Conservation (phyloP, 192 early-diverging fungal species). For the Allomyces macrogynus region DNA sequence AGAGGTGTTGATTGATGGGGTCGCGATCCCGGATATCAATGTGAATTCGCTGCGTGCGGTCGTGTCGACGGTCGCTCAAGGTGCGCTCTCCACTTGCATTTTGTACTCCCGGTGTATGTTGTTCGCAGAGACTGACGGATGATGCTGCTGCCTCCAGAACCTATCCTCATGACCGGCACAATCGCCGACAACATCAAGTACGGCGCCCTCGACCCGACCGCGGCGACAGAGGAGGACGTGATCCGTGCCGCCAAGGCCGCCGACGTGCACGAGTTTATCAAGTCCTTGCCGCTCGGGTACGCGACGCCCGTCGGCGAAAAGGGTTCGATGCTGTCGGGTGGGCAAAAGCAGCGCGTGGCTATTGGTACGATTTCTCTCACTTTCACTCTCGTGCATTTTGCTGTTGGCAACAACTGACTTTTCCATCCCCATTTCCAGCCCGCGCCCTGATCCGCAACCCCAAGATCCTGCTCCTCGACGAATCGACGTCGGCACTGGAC, state of each 20-base stretch:
- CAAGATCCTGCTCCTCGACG: conserved; percentile 23
- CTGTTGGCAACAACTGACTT: too few relatives aligned
- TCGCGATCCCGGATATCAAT: conserved; percentile 53
- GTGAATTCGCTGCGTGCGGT: conserved; percentile 61
- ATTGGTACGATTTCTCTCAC: conserved; percentile 25
- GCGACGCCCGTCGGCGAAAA: conserved; percentile 67
- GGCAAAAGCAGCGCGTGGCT: conserved; percentile 89
- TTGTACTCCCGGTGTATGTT: too few relatives aligned
- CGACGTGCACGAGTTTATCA: conserved; percentile 58
- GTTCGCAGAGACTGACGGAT: too few relatives aligned
- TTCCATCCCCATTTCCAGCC: conserved; percentile 6
- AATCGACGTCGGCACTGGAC: conserved; percentile 31
- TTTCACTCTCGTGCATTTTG: too few relatives aligned
- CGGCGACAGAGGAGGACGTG: conserved; percentile 50
- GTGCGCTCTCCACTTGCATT: conserved; percentile 31
- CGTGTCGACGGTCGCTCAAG: conserved; percentile 78
- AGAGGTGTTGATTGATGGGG: conserved; percentile 47
- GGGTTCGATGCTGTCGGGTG: conserved; percentile 56
- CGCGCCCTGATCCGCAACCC: conserved; percentile 43
- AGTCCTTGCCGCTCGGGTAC: conserved; percentile 59
- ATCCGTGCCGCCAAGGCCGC: conserved; percentile 26
- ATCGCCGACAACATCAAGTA: conserved; percentile 68
- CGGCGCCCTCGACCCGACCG: conserved; percentile 29
- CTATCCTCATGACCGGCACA: conserved; percentile 57
- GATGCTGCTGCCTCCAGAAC: conserved; percentile 20